Evolutionary conservation across 805 yeast genomes (phyloP).

Genomic region (Pichia ethanolica): DNA sequence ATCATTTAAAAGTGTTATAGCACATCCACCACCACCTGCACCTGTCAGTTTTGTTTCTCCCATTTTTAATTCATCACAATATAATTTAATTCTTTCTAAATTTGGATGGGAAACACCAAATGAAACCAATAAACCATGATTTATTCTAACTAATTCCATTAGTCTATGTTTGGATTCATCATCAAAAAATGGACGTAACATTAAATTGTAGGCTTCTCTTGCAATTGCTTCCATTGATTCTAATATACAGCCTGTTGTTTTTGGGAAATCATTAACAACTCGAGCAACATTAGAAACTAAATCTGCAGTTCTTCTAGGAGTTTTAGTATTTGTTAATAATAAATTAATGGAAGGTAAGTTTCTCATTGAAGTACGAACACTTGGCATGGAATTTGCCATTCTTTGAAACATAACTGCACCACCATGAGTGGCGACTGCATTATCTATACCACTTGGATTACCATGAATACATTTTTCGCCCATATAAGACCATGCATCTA

Average conservation of each 20-base stretch:
- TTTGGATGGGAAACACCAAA: conserved; percentile 91
- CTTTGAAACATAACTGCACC: conserved; percentile 92
- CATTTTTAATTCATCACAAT: conserved; percentile 54
- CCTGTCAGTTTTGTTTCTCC: conserved; percentile 95
- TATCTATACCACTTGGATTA: conserved; percentile 93
- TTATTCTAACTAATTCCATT: conserved; percentile 61
- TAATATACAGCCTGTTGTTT: conserved; percentile 48
- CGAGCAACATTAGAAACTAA: conserved; percentile 71
- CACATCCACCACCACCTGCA: conserved; percentile 99
- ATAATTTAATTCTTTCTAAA: conserved; percentile 64
- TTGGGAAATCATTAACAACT: conserved; percentile 45
- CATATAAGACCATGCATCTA: conserved; percentile 82
- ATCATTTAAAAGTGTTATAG: conserved; percentile 69
- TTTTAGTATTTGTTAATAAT: conserved; percentile 73
- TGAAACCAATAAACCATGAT: conserved; percentile 81
- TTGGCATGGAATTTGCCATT: conserved; percentile 44
- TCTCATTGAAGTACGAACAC: conserved; percentile 59
- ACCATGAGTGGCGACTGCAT: conserved; percentile 91
- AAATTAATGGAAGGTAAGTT: conserved; percentile 69
- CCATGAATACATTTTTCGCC: conserved; percentile 97
- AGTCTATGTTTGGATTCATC: conserved; percentile 35
- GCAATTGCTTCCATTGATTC: conserved; percentile 74
- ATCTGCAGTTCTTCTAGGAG: conserved; percentile 82
- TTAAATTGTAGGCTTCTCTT: conserved; percentile 59
- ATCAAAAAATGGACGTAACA: conserved; percentile 46